Conservation (phyloP, 1,284 basidiomycete genomes). For the Takashimella koratensis region DNA sequence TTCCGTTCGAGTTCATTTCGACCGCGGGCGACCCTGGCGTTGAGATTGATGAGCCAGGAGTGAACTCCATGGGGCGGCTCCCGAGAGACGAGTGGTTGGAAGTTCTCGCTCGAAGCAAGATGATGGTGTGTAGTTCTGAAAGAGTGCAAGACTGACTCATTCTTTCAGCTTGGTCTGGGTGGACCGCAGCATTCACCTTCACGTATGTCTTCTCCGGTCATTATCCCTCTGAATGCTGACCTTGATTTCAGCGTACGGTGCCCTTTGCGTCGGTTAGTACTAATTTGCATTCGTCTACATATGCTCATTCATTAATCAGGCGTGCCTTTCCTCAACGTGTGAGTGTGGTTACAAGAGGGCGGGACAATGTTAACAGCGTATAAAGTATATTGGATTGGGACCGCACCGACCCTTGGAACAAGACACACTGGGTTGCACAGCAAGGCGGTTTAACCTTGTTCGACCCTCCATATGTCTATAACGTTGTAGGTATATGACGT, state of each 20-base stretch:
- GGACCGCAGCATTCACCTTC: slow-evolving; percentile 10
- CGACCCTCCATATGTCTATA: slow-evolving; percentile 49
- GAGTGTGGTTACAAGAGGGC: too few relatives aligned
- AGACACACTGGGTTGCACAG: slow-evolving; percentile 48
- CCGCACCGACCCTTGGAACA: too few relatives aligned
- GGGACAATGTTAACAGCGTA: too few relatives aligned
- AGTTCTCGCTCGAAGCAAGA: slow-evolving; percentile 10
- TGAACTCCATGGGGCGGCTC: slow-evolving; percentile 9
- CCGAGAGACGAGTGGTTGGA: slow-evolving; percentile 7
- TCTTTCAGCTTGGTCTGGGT: slow-evolving; percentile 15
- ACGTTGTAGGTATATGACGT: too few relatives aligned
- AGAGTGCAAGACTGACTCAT: too few relatives aligned
- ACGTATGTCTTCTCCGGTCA: too few relatives aligned
- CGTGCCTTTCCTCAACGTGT: slow-evolving; percentile 51
- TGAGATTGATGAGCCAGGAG: background rate
- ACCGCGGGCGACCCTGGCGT: slow-evolving; percentile 15
- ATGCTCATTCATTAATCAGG: too few relatives aligned
- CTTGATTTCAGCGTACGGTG: slow-evolving; percentile 43
- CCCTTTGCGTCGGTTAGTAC: slow-evolving; percentile 50
- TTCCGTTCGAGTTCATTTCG: slow-evolving; percentile 25
- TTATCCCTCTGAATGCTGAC: too few relatives aligned
- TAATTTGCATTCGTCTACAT: too few relatives aligned
- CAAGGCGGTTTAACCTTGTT: slow-evolving; percentile 40
- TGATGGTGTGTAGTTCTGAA: too few relatives aligned
- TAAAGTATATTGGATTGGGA: too few relatives aligned